Evolutionary conservation across 768 basidiomycete genomes (phyloP).

Genomic region (Suillus sp.): DNA sequence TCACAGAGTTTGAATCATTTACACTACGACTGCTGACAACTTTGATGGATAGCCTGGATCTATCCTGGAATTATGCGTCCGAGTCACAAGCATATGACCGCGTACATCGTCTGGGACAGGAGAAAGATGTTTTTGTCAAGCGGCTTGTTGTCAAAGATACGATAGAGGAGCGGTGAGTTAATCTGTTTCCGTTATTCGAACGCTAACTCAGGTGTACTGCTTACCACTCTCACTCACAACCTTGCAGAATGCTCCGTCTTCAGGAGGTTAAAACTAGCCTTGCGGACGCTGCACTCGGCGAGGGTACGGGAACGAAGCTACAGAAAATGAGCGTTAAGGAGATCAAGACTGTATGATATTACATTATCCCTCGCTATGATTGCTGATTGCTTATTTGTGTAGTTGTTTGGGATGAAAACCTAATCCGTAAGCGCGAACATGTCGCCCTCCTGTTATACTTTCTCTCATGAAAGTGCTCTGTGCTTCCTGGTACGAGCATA

Average conservation of each 20-base stretch:
- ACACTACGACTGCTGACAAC: not conserved
- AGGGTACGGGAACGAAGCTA: conserved; percentile 61
- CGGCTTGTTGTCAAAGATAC: conserved; percentile 67
- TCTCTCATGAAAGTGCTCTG: not conserved
- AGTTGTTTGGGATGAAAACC: conserved; percentile 33
- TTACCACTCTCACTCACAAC: not conserved
- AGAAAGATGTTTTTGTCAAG: conserved; percentile 68
- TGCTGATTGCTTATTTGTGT: not conserved
- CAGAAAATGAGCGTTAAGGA: conserved; percentile 71
- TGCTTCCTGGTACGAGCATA: not conserved
- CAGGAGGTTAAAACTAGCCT: conserved; percentile 69
- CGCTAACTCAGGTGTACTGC: not conserved
- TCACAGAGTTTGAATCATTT: not conserved
- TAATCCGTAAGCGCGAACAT: conserved; percentile 2
- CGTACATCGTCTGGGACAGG: conserved; percentile 70
- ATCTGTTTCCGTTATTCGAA: not conserved
- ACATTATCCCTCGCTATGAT: not conserved
- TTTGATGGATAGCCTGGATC: conserved; percentile 52
- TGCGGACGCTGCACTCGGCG: conserved; percentile 70
- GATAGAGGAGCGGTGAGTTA: conserved; percentile 71
- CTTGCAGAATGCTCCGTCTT: conserved; percentile 61
- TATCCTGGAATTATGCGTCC: conserved; percentile 74
- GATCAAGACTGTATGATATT: conserved; percentile 55
- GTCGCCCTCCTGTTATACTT: not conserved
- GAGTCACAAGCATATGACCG: conserved; percentile 67